Evolutionary conservation across 805 yeast genomes (phyloP).

Genomic region (Sugiyamaella lignohabitans): DNA sequence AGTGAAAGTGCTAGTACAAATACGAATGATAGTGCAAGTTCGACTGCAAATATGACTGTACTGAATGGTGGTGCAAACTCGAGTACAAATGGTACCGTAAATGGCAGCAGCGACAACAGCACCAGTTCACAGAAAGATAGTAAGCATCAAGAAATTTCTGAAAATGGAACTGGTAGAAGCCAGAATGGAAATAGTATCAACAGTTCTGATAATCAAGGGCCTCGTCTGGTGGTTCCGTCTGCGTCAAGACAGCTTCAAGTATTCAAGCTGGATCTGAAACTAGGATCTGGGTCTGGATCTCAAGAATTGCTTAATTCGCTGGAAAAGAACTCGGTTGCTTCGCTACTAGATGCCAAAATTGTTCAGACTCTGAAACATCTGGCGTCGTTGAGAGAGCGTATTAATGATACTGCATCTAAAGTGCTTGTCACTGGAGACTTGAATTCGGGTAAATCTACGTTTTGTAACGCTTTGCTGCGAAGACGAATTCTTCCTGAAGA

Average conservation of each 20-base stretch:
- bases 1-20: neutral
- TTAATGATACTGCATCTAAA: slow-evolving; percentile 86
- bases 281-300: slow-evolving; percentile 37
- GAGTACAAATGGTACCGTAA: too few species aligned
- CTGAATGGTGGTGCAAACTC: too few species aligned
- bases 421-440: slow-evolving; percentile 96
- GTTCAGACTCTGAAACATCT: slow-evolving; percentile 61
- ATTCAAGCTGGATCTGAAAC: slow-evolving; percentile 54
- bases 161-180: too few species aligned
- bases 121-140: too few species aligned
- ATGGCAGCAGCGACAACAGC: neutral
- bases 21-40: neutral
- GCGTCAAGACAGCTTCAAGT: slow-evolving; percentile 42
- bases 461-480: slow-evolving; percentile 83
- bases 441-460: slow-evolving; percentile 93
- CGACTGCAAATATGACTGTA: neutral
- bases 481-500: slow-evolving; percentile 84
- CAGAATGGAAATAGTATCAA: too few species aligned
- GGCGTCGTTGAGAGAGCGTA: slow-evolving; percentile 64
- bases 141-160: too few species aligned
- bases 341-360: slow-evolving; percentile 63
- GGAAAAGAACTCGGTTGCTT: slow-evolving; percentile 63
- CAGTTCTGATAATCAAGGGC: neutral
- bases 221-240: slow-evolving; percentile 3
- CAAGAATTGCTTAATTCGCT: slow-evolving; percentile 46